Evolutionary conservation across 495 filamentous ascomycete species (phyloP), one percentile per base, ranked within the genome.

Genomic region (Podospora bellae-mahoneyi): DNA sequence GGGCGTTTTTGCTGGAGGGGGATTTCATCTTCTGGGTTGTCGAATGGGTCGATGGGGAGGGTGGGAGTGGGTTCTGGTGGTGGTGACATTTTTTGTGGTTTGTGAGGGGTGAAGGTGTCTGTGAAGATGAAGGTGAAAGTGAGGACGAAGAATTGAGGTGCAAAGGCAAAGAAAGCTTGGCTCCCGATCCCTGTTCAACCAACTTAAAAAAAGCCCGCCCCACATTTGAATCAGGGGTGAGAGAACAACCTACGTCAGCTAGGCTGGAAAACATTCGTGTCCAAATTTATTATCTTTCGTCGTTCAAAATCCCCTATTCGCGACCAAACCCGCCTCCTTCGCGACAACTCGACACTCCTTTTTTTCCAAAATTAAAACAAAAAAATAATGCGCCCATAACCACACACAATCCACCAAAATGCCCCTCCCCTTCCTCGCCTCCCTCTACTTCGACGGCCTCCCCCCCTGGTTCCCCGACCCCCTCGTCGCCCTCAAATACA

Each of bases 401-500:
- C 60, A 16, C 53, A 65, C 30, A 56, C 53, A 15, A 48, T 20
- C 23, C 19, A 13, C 5, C 32, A 58, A 71, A 39, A 99, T 99
- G 95, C 92, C 94, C 66, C 83, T 98, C 65, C 89, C 87, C 28
- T 83, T 96, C 65, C 74, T 95, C 62, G 82, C 82, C 56, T 78
- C 90, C 68, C 81, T 84, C 19, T 69, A 90, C 66, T 76, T 76
- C 67, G 84, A 91, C 68, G 94, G 96, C 65, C 65, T 91, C 19
- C 82, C 83, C 28, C 77, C 79, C 23, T 84, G 86, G 69, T 81
- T 96, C 57, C 94, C 93, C 23, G 86, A 83, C 72, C 79, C 84
- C 20, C 86, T 83, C 77, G 81, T 82, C 2, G 73, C 90, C 19
- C 74, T 92, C 73, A 89, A 91, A 70, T 66, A 80, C 58, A 75